These are phyloP conservation scores for Carex arenaria DNA, from an alignment of 202 grass and related monocot species.

Conservation along the genomic window DNA sequence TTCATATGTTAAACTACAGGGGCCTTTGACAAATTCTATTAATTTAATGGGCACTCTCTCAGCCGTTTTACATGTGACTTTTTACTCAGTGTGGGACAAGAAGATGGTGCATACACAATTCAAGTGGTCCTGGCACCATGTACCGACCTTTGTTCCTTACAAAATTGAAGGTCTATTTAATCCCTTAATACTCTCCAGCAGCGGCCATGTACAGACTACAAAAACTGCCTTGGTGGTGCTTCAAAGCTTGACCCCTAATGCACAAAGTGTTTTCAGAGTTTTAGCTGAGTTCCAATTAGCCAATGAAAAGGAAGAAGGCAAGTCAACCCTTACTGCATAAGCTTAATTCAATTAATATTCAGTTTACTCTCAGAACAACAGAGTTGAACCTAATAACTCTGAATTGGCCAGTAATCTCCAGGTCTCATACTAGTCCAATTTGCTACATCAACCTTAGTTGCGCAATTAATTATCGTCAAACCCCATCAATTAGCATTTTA, in stretches of 20 bases:
- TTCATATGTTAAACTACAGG: conserved; percentile 7
- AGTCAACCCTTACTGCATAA: conserved; percentile 12
- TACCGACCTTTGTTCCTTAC: conserved; percentile 80
- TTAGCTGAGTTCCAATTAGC: conserved; percentile 80
- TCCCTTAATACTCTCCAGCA: conserved; percentile 70
- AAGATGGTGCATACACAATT: conserved; percentile 96
- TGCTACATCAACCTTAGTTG: background rate
- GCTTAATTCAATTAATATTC: background rate
- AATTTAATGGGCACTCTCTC: background rate
- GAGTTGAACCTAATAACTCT: background rate
- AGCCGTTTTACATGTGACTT: background rate
- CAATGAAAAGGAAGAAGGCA: conserved; percentile 90
- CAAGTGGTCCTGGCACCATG: conserved; percentile 92
- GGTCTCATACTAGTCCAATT: background rate
- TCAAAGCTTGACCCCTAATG: conserved; percentile 92
- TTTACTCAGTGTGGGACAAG: conserved; percentile 86
- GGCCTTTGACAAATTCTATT: background rate
- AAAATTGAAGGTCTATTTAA: conserved; percentile 78
- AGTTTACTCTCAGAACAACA: background rate
- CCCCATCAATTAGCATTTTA: background rate
- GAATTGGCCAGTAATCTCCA: background rate
- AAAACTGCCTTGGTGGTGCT: conserved; percentile 83
- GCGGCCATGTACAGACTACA: conserved; percentile 72
- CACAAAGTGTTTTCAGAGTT: conserved; percentile 96
- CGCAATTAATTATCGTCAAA: background rate